A percentile compares a stretch with the other conserved stretches of the same genome.
Conservation (phyloP, 306 rosid genomes). For the Castanea sativa region DNA sequence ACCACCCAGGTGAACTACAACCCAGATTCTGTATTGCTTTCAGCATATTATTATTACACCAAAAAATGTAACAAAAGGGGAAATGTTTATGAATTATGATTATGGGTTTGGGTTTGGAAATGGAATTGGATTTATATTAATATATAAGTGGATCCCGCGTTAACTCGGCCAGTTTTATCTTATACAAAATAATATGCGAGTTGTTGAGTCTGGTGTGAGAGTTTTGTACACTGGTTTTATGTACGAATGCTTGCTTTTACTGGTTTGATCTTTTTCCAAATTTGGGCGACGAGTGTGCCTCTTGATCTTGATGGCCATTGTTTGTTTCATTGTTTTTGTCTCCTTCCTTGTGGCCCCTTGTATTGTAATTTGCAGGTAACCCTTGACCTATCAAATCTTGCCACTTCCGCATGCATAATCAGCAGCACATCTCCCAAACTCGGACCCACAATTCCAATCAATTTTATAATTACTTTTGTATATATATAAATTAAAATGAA, state of each 20-base stretch:
- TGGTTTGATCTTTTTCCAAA: background rate
- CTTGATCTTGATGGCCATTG: background rate
- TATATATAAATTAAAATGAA: no score
- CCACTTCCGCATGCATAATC: no score
- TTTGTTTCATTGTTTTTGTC: no score
- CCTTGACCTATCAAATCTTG: no score
- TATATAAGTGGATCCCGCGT: background rate
- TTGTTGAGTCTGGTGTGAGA: no score
- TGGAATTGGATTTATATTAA: background rate
- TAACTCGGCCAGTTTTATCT: background rate
- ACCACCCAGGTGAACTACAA: slow-evolving; percentile 48
- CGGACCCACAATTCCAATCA: no score
- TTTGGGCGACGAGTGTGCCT: background rate
- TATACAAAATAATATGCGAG: no score
- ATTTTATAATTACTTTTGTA: no score
- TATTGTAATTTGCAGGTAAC: no score
- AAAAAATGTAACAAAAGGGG: background rate
- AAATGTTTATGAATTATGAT: background rate
- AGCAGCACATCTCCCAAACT: no score
- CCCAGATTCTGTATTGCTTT: slow-evolving; percentile 55
- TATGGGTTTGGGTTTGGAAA: background rate
- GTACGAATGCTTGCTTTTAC: no score
- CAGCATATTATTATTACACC: slow-evolving; percentile 41
- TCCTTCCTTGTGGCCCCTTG: background rate
- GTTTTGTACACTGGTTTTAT: background rate